Evolutionary conservation across 1,284 basidiomycete species (phyloP), one percentile per base, ranked within the genome.

Genomic region (Apiotrichum gracile): DNA sequence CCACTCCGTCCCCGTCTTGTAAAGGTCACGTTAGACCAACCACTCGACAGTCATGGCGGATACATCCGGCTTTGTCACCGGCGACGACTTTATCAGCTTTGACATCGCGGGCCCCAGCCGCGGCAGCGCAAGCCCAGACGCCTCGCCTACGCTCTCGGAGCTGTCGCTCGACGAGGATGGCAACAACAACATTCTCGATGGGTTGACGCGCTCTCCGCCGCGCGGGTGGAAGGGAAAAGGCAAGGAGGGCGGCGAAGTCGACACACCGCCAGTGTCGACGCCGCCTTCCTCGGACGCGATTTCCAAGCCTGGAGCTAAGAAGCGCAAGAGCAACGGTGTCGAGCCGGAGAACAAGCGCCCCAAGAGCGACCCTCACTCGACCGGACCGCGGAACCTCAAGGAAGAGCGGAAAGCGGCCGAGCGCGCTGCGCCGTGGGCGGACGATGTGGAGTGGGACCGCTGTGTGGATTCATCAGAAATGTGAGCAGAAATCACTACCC

Each of bases 391-490:
- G 52, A 82, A 76, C 74, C 81, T 82, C 71, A 82, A 81, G 67
- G 81, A 85, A 66, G 77, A 83, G 52, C 63, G 78, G 56, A 79
- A 82, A 58, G 82, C 82, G 5, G 75, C 79, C 7, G 81, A 82
- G 17, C 80, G 83, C 51, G 81, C 80, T 62, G 83, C 86, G 19
- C 91, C 91, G 4, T 96, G 92, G 92, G 77, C 85, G 4, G 76
- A 77, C 17, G 77, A 82, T n/a, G 82, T 92, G 5, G 82, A 90
- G 60, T 89, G 87, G 86, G 81, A 86, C n/a, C 68, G 72, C 16
- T 88, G 87, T 68, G 78, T 78, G 40, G 88, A 88, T 67, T 85
- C 88, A 26, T 84, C 88, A 16, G 86, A 91, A 66, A 79, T 90
- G 89, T 91, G 65, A 57, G 83, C 78, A 5, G 7, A 24, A 35